Base-by-base conservation (phyloP, 2,329 filamentous ascomycete genomes). In the Colletotrichum zoysiae region DNA sequence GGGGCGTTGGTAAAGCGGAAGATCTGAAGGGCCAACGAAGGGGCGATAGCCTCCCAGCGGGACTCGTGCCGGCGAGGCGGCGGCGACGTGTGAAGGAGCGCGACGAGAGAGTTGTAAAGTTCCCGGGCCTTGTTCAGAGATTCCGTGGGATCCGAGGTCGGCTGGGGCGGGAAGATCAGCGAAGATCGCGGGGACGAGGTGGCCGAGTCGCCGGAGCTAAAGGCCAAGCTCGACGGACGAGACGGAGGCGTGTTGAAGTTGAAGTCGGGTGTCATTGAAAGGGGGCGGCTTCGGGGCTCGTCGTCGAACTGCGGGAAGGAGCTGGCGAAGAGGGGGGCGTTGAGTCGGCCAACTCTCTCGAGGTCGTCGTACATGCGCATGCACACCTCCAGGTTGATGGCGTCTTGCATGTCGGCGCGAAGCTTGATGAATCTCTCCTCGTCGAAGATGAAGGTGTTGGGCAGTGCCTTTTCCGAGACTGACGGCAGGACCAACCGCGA, bases 391-490 rank as follows among this genome's bases (percentile, higher is more conserved):
- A 92, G 78, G 77, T 91, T 90, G 76, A 91, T 86, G 65, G 87
- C 85, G 75, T 91, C 89, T 40, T 87, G 83, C 79, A 91, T 85
- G 77, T 91, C 89, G 8, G 86, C 84, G 23, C 89, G 86, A 46
- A 91, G 82, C 76, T 91, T 90, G 62, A 86, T 76, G 55, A 92
- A 82, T 40, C 90, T 87, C 77, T 91, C 90, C 76, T 91, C 89
- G 74, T 92, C 90, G 66, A 91, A 91, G 56, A 90, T 81, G 75
- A 92, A 91, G 0, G 89, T 91, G 57, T 87, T 87, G 0, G 89
- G 89, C 2, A 90, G 80, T 8, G 77, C 75, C 74, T 83, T 82
- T 38, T 84, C 82, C 1, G 82, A 79, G 42, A 83, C 84, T 1
- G 86, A 90, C 4, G 89, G 89, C 33, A 90, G 80, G 40, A 90